Conservation (phyloP, 345 rosid genomes). For the Barbarea vulgaris region DNA sequence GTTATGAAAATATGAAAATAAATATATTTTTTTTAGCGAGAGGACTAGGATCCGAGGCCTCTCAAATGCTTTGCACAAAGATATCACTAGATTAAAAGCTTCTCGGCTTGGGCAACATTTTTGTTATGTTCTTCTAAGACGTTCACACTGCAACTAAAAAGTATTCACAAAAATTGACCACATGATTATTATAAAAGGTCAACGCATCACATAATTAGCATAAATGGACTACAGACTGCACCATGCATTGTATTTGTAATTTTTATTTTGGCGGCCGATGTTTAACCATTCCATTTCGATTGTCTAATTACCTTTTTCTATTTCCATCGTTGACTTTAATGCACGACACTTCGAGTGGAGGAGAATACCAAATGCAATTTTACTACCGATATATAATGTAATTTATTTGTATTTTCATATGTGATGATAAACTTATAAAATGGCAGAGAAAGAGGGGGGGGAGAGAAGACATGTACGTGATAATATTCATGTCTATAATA, state of each 20-base stretch:
- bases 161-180: background rate
- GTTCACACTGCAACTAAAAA: background rate
- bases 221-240: background rate
- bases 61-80: no score
- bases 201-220: constrained; percentile 27
- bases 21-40: no score
- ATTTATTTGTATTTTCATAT: background rate
- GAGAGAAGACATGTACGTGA: background rate
- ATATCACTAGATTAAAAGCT: no score
- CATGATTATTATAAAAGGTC: constrained; percentile 5
- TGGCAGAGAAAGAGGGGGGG: background rate
- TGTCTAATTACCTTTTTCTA: background rate
- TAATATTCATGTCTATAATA: background rate
- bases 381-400: constrained; percentile 5
- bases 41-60: no score
- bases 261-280: constrained; percentile 7
- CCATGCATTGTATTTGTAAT: constrained; percentile 30
- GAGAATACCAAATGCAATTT: constrained; percentile 23
- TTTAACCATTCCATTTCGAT: background rate
- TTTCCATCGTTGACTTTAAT: background rate
- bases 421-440: background rate
- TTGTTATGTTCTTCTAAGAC: background rate
- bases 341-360: background rate
- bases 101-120: no score
- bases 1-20: no score